Evolutionary conservation across 2,329 filamentous ascomycete species (phyloP), one percentile per base, ranked within the genome.

Genomic region (Colletotrichum musae): DNA sequence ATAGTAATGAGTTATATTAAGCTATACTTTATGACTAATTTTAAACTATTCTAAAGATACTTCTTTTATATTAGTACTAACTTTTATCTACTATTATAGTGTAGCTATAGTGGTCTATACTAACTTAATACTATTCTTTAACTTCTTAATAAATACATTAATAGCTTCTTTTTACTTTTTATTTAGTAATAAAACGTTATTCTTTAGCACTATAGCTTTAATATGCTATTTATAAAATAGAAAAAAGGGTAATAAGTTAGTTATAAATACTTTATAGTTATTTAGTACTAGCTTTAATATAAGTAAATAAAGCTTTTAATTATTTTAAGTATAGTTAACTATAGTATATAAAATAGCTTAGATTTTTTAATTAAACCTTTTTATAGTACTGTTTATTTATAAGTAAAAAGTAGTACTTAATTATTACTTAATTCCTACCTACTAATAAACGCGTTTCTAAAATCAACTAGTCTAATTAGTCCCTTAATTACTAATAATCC

Each of bases 221-320:
- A 4, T 39, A 39, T 56, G n/a, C n/a, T 36, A 36, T 36, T 39
- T 16, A 36, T 56, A 21, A 18, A 5, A 36, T 36, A 56, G 36
- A 56, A 15, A 56, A 56, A 15, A 56, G 36, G 36, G 10, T 56
- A 21, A 56, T 10, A 24, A 4, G 10, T 6, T 13, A 24, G 24
- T 56, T 36, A 56, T 56, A 56, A 6, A 56, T 2, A 21, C 28
- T 36, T 21, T 57, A 57, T 57, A 41, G n/a, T 57, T 57, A 57
- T 57, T 57, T 57, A 57, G 21, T 57, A 41, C 41, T 41, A 41
- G 41, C 18, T 57, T 41, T n/a, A 57, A 41, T 41, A 28, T 7
- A 4, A 57, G 21, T 57, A 57, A 57, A 24, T 36, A 56, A 4
- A 32, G 9, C n/a, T 36, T 16, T 56, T 56, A 56, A 26, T 56